Conservation (phyloP, 805 yeast genomes). For the Candida taoyuanica region DNA sequence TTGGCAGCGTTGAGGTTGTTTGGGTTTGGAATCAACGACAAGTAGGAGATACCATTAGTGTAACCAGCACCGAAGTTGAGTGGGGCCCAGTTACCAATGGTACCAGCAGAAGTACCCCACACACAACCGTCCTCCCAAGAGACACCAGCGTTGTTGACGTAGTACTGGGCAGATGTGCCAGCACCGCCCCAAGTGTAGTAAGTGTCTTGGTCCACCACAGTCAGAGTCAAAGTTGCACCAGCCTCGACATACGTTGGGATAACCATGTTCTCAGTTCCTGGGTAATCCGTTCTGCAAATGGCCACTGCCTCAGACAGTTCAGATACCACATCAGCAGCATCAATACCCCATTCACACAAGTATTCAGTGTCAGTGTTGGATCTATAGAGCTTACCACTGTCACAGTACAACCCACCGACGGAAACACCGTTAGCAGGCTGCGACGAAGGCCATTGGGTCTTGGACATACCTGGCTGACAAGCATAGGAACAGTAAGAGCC, state of each 20-base stretch:
- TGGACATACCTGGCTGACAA: conserved; percentile 97
- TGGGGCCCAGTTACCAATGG: conserved; percentile 98
- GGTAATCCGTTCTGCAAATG: conserved; percentile 97
- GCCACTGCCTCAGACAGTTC: conserved; percentile 67
- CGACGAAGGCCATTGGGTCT: conserved; percentile 90
- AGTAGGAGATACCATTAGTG: conserved; percentile 60
- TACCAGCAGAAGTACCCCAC: conserved; percentile 82
- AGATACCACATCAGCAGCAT: conserved; percentile 64
- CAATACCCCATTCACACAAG: conserved; percentile 85
- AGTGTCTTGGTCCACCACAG: conserved; percentile 72
- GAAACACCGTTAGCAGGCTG: conserved; percentile 90
- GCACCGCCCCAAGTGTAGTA: conserved; percentile 83
- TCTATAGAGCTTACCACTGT: conserved; percentile 76
- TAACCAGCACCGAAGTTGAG: conserved; percentile 90
- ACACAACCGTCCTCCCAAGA: conserved; percentile 85
- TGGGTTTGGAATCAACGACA: conserved; percentile 93
- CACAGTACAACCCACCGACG: conserved; percentile 87
- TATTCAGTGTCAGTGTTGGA: conserved; percentile 59
- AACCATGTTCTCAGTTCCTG: conserved; percentile 98
- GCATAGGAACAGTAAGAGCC: conserved; percentile 97
- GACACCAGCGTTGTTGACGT: conserved; percentile 96
- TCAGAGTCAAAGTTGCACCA: conserved; percentile 59
- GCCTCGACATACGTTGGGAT: conserved; percentile 80
- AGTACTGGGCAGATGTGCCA: conserved; percentile 90
- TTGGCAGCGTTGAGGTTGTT: conserved; percentile 68